Conservation (phyloP, 2,329 filamentous ascomycete genomes). For the Aspergillus novofumigatus region DNA sequence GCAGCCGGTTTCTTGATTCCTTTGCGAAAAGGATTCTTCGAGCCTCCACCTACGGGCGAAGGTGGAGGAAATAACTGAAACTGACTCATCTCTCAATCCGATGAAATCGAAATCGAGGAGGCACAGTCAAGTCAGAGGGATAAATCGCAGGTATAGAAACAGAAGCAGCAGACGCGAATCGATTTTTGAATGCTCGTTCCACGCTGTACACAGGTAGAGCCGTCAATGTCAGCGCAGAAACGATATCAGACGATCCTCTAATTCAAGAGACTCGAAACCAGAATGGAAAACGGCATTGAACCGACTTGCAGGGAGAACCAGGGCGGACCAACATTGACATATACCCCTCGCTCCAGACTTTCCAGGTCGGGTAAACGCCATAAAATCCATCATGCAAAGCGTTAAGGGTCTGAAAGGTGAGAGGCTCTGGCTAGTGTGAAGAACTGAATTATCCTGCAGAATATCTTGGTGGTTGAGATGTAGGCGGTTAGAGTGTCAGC, state of each 20-base stretch:
- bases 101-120: background rate
- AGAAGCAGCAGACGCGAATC: background rate
- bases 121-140: background rate
- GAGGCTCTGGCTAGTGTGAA: conserved; percentile 18
- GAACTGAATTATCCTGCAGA: conserved; percentile 14
- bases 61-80: conserved; percentile 41
- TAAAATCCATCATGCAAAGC: conserved; percentile 6
- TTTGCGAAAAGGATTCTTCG: conserved; percentile 34
- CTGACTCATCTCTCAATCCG: conserved; percentile 25
- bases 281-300: background rate
- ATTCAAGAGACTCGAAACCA: background rate
- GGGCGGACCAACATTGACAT: conserved; percentile 3
- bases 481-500: conserved; percentile 26
- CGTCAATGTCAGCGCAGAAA: background rate
- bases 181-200: background rate
- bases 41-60: conserved; percentile 24
- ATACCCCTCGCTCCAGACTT: conserved; percentile 6
- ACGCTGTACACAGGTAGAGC: background rate
- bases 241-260: background rate
- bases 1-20: conserved; percentile 19
- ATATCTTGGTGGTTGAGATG: conserved; percentile 9
- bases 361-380: conserved; percentile 4
- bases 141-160: background rate
- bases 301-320: background rate
- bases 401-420: conserved; percentile 21